A percentile compares a stretch with the other conserved stretches of the same genome.
Conservation (phyloP, 129 eudicot species). For the Pulicaria dysenterica region DNA sequence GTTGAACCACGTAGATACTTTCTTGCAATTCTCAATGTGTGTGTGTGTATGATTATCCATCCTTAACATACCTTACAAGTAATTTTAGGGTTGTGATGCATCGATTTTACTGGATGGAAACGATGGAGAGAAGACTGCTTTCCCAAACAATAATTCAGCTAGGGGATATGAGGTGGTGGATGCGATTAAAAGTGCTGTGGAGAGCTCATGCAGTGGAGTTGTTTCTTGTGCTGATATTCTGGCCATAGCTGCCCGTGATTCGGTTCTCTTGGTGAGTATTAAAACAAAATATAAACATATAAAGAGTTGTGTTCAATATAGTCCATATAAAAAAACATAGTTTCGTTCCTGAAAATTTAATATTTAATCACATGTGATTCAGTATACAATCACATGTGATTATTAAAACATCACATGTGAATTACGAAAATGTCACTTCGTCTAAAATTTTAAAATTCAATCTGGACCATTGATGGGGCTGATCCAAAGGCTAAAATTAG, state of each 20-base stretch:
- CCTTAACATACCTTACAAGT: too few species aligned
- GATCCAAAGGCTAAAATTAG: too few species aligned
- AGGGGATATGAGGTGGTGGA: slow-evolving; percentile 82
- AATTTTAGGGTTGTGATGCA: slow-evolving; percentile 75
- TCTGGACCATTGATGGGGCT: too few species aligned
- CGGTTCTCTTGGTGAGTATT: slow-evolving; percentile 61
- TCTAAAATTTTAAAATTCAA: too few species aligned
- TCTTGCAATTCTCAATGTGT: neutral
- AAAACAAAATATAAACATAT: neutral
- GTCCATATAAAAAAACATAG: too few species aligned
- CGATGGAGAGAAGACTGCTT: slow-evolving; percentile 67
- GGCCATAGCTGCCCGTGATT: slow-evolving; percentile 73
- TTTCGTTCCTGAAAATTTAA: too few species aligned
- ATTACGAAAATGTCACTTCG: too few species aligned
- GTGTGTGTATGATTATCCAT: too few species aligned
- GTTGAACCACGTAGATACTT: neutral
- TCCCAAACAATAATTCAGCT: slow-evolving; percentile 61
- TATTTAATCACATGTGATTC: too few species aligned
- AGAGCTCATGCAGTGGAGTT: slow-evolving; percentile 65
- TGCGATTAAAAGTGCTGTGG: slow-evolving; percentile 64
- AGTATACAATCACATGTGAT: too few species aligned
- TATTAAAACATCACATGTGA: too few species aligned
- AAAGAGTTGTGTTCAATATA: too few species aligned
- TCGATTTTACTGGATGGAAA: slow-evolving; percentile 73
- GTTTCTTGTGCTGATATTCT: slow-evolving; percentile 86